Evolutionary conservation across 805 yeast genomes (phyloP).

Genomic region (Barnettozyma pratensis): DNA sequence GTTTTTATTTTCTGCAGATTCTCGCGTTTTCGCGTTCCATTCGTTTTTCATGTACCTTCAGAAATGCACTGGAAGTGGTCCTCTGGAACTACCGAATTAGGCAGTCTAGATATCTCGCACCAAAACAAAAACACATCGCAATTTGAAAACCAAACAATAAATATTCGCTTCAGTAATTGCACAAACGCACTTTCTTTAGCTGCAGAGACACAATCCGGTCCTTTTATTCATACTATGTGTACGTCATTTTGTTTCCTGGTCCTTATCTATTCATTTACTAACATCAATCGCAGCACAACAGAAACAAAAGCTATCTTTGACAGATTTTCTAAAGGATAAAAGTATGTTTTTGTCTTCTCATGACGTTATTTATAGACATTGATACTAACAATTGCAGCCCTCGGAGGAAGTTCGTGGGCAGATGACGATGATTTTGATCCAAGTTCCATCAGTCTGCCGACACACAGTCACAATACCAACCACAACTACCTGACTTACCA

Average conservation of each 20-base stretch:
- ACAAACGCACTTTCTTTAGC: background rate
- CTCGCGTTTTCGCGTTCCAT: background rate
- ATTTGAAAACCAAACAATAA: background rate
- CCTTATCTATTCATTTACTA: background rate
- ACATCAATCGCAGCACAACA: conserved; percentile 8
- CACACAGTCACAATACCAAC: conserved; percentile 6
- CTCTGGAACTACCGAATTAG: conserved; percentile 3
- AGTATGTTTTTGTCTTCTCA: conserved; percentile 11
- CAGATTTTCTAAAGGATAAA: conserved; percentile 22
- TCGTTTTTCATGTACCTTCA: too few relatives aligned
- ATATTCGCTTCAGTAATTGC: background rate
- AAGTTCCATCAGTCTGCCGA: conserved; percentile 50
- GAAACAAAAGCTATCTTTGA: conserved; percentile 22
- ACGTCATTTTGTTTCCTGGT: background rate
- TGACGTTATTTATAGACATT: background rate
- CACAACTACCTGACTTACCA: conserved; percentile 6
- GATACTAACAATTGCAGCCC: conserved; percentile 10
- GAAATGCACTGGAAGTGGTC: too few relatives aligned
- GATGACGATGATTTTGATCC: conserved; percentile 61
- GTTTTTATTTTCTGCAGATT: background rate
- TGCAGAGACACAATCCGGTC: background rate
- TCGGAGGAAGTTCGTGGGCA: conserved; percentile 56
- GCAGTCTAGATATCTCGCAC: conserved; percentile 7
- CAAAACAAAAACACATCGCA: background rate
- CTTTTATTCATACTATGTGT: background rate